Evolutionary conservation across 106 monocot genomes (phyloP).

Genomic region (Dendrobium huoshanense): DNA sequence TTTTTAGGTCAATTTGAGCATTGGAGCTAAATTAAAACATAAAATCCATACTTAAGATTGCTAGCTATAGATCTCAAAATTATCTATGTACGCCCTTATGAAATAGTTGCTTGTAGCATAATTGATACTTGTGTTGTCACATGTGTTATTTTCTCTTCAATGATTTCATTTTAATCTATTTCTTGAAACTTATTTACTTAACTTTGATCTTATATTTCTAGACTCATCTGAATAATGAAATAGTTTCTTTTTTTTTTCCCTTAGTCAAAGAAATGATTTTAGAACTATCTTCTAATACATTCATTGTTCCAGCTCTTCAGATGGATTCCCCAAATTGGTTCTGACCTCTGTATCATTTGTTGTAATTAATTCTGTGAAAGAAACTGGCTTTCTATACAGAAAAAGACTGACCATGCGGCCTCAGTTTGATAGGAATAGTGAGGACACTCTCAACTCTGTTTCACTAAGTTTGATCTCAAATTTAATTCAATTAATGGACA

Average conservation of each 20-base stretch:
- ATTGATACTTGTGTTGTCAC: neutral
- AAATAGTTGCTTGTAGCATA: neutral
- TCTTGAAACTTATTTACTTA: conserved; percentile 2
- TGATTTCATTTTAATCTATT: neutral
- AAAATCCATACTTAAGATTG: neutral
- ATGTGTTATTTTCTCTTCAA: neutral
- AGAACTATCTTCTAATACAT: neutral
- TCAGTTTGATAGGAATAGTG: conserved; percentile 11
- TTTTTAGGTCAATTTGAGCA: neutral
- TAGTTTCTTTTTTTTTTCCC: neutral
- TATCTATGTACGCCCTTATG: neutral
- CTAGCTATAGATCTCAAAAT: neutral
- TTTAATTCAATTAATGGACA: conserved; percentile 10
- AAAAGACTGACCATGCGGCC: conserved; percentile 4
- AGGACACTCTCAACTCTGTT: conserved; percentile 9
- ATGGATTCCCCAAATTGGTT: conserved; percentile 33
- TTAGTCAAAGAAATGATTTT: neutral
- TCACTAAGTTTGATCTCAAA: conserved; percentile 33
- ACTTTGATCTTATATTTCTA: neutral
- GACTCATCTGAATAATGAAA: neutral
- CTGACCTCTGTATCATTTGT: conserved; percentile 57
- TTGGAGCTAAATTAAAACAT: neutral
- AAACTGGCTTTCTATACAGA: conserved; percentile 10
- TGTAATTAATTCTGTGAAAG: conserved; percentile 53
- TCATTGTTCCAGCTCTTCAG: conserved; percentile 27